These are phyloP conservation scores for Phialophora expanda DNA, from an alignment of 2,329 filamentous ascomycete species.

Conservation along the genomic window DNA sequence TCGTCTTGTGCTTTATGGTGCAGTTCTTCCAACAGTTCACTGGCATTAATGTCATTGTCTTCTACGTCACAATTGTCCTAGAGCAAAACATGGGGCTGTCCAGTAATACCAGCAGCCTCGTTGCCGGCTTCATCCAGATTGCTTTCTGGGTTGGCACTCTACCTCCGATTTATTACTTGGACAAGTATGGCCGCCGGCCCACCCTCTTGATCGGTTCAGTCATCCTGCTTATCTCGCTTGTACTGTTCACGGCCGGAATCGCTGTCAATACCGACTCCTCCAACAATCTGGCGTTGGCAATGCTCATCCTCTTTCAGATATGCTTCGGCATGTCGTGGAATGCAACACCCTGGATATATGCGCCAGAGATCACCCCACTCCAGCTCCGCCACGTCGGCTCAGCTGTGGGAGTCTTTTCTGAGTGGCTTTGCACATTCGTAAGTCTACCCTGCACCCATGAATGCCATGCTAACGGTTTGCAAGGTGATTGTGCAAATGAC, in stretches of 20 bases:
- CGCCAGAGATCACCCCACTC: constrained; percentile 45
- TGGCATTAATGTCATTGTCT: constrained; percentile 35
- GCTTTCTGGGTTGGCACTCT: constrained; percentile 24
- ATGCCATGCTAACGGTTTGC: neutral
- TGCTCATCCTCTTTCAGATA: constrained; percentile 43
- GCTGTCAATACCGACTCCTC: constrained; percentile 26
- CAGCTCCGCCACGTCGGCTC: constrained; percentile 45
- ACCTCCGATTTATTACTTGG: constrained; percentile 22
- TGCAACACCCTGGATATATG: constrained; percentile 43
- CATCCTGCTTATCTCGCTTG: constrained; percentile 42
- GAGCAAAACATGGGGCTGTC: constrained; percentile 57
- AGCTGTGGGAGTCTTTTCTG: constrained; percentile 42
- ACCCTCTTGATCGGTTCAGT: constrained; percentile 38
- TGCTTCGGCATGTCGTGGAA: constrained; percentile 44
- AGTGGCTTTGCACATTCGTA: constrained; percentile 46
- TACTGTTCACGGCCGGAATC: constrained; percentile 41
- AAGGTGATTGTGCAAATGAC: constrained; percentile 44
- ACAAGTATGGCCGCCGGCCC: constrained; percentile 21
- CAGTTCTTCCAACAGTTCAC: constrained; percentile 55
- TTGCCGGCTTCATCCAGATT: constrained; percentile 56
- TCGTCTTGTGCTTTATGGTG: constrained; percentile 51
- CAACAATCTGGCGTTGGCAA: constrained; percentile 42
- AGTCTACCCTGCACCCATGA: neutral
- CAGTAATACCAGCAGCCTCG: constrained; percentile 59
- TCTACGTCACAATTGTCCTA: constrained; percentile 24